Conservation (phyloP, 768 basidiomycete genomes). For the Mycena chlorophos region DNA sequence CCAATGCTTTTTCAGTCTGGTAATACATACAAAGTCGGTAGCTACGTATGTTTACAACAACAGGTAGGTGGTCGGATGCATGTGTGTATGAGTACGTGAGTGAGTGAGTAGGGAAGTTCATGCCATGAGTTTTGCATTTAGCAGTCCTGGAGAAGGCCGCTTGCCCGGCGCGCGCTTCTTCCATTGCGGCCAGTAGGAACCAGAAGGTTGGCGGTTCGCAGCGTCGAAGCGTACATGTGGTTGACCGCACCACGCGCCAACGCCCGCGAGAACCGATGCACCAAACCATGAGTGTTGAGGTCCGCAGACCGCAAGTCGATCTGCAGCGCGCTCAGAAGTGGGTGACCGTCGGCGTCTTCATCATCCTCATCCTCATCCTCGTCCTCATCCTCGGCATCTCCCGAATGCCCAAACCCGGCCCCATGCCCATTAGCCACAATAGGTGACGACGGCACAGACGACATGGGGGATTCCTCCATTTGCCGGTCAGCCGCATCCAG, state of each 20-base stretch:
- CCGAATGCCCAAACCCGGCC: constrained; percentile 26
- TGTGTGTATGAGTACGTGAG: background rate
- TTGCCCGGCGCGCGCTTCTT: constrained; percentile 47
- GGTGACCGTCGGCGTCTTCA: constrained; percentile 21
- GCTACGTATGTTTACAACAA: background rate
- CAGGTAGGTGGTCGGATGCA: background rate
- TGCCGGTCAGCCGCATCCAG: constrained; percentile 56
- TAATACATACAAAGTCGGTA: background rate
- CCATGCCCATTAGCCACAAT: background rate
- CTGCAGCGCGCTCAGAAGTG: constrained; percentile 43
- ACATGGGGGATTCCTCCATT: constrained; percentile 12
- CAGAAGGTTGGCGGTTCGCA: constrained; percentile 77
- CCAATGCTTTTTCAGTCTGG: background rate
- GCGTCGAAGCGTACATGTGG: constrained; percentile 85
- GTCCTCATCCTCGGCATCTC: constrained; percentile 41
- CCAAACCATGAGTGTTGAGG: constrained; percentile 71
- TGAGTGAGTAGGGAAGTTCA: background rate
- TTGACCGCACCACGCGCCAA: constrained; percentile 74
- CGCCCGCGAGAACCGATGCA: constrained; percentile 72
- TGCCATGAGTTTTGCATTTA: constrained; percentile 30
- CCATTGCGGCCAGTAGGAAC: constrained; percentile 37
- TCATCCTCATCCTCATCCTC: constrained; percentile 33
- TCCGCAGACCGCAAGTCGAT: constrained; percentile 67
- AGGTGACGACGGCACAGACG: constrained; percentile 4
- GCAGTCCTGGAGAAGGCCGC: constrained; percentile 57